Conservation (phyloP, 345 rosid genomes). For the Citrus cavaleriei region DNA sequence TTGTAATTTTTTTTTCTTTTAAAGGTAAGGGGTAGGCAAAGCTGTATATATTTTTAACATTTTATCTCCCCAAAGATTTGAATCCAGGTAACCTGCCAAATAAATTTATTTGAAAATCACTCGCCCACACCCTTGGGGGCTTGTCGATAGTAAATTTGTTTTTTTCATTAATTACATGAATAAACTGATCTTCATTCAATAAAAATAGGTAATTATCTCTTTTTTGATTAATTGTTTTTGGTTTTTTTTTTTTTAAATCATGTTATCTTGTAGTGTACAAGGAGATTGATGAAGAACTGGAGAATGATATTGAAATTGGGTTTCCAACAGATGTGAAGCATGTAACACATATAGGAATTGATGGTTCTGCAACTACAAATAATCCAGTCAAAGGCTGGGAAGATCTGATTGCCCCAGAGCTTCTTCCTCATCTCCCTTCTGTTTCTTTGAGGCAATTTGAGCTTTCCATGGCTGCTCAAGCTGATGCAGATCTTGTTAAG, state of each 20-base stretch:
- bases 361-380: slow-evolving; percentile 16
- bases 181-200: background rate
- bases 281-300: slow-evolving; percentile 40
- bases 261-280: slow-evolving; percentile 33
- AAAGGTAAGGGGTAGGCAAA: no score
- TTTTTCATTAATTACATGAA: background rate
- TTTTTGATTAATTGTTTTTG: background rate
- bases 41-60: no score
- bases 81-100: no score
- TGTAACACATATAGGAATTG: slow-evolving; percentile 72
- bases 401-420: background rate
- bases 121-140: no score
- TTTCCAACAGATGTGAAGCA: slow-evolving; percentile 79
- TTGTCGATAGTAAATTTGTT: background rate
- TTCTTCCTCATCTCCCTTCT: background rate
- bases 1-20: no score
- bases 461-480: slow-evolving; percentile 12
- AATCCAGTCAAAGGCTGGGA: slow-evolving; percentile 24
- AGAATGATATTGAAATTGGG: slow-evolving; percentile 63
- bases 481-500: background rate
- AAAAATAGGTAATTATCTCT: background rate
- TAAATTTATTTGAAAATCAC: no score
- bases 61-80: no score
- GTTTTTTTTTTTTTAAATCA: background rate
- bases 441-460: slow-evolving; percentile 17